Percentiles rank a stretch among this genome's conserved stretches.
phyloP scores from a whole-genome alignment of 2,329 filamentous ascomycete species.

The Penicillium sp. region DNA sequence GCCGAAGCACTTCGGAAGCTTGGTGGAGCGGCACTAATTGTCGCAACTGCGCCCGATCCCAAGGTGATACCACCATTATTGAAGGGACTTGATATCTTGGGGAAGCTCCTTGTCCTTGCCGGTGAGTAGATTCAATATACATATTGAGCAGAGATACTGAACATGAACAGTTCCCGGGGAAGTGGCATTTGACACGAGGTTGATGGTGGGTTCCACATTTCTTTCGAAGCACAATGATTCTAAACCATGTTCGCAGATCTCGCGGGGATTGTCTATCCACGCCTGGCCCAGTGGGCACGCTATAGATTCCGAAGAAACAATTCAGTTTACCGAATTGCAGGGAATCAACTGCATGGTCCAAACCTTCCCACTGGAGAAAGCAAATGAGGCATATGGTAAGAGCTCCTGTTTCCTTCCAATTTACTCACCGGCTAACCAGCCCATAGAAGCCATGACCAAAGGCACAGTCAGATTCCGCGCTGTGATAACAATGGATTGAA shows the following conservation, averaged over 20 bases:
- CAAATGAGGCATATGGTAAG: neutral
- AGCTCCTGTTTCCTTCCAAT: neutral
- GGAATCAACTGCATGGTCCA: slow-evolving; percentile 56
- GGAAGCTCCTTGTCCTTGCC: neutral
- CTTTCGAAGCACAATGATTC: neutral
- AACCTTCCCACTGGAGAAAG: slow-evolving; percentile 44
- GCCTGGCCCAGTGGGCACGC: slow-evolving; percentile 56
- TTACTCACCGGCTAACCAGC: neutral
- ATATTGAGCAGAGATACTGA: neutral
- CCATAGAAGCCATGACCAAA: slow-evolving; percentile 14
- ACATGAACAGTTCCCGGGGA: neutral
- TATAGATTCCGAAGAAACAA: slow-evolving; percentile 55
- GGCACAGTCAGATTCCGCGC: slow-evolving; percentile 53
- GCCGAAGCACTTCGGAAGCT: neutral
- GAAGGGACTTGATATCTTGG: slow-evolving; percentile 15
- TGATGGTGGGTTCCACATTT: neutral
- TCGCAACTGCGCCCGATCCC: slow-evolving; percentile 39
- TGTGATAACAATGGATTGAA: slow-evolving; percentile 50
- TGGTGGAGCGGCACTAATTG: neutral
- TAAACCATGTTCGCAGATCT: neutral
- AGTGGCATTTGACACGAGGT: neutral
- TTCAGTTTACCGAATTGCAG: slow-evolving; percentile 46
- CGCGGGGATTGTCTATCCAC: neutral
- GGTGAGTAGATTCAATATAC: neutral
- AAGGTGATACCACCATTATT: slow-evolving; percentile 37